Base-by-base conservation (phyloP, 768 basidiomycete genomes). In the Russula olivacea region DNA sequence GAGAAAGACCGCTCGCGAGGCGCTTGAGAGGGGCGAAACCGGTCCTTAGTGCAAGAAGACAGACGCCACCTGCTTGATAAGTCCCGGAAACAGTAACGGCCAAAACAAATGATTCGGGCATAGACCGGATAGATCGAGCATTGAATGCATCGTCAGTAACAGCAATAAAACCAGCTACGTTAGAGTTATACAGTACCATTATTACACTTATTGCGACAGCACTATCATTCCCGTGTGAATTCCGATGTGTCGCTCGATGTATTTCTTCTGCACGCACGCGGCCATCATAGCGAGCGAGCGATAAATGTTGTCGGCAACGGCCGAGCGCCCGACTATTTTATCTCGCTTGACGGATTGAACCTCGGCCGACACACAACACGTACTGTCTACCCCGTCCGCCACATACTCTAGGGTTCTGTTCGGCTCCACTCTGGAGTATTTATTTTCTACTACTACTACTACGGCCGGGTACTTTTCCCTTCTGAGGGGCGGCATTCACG, bases 1-100 rank as follows among this genome's bases (percentile, higher is more conserved):
- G 86, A 4, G 78, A 71, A 41, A 52, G 56, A 17, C 69, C 74
- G 40, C 52, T 68, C 34, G 51, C 53, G 19, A 55, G 28, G 38
- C 63, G 59, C 28, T 7, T 61, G 32, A 56, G 48, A 45, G 5
- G 17, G 38, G 19, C 38, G 23, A 43, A 21, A 5, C n/a, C 10
- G 6, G n/a, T n/a, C n/a, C 10, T 4, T 43, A n/a, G 6, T 32
- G 50, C n/a, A 51, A 41, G 49, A 19, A 21, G 36, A 43, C 23
- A 23, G 30, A 10, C 23, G 50, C 49, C 4, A 23, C 17, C 25
- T 41, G 25, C 25, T 6, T 41, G 11, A 41, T 59, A 12, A 10
- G 9, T 45, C n/a, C 43, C 21, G n/a, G 43, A 21, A 45, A 45
- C 19, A 11, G 43, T 21, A n/a, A 21, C n/a, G 10, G 19, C 43